A percentile compares a stretch with the other conserved stretches of the same genome.
Conservation (phyloP, 768 basidiomycete species). For the Kwoniella pini region DNA sequence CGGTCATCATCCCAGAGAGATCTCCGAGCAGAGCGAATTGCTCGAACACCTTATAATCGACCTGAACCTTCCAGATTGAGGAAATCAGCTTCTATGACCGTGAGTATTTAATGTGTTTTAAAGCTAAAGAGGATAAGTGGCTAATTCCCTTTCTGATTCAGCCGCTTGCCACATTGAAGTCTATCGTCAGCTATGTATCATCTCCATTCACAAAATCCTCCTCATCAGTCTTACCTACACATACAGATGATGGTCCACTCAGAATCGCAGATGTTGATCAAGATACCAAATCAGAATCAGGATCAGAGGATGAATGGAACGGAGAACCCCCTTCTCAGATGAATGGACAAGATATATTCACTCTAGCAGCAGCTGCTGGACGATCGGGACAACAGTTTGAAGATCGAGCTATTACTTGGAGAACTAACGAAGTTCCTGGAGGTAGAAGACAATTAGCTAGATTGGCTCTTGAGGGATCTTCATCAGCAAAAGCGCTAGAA, state of each 20-base stretch:
- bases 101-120: neutral
- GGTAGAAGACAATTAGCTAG: slow-evolving; percentile 32
- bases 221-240: slow-evolving; percentile 22
- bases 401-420: slow-evolving; percentile 18
- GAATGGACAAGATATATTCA: slow-evolving; percentile 34
- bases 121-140: neutral
- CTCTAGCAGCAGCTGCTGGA: slow-evolving; percentile 30
- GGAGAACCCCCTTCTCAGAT: slow-evolving; percentile 28
- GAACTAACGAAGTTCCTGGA: slow-evolving; percentile 29
- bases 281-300: slow-evolving; percentile 38
- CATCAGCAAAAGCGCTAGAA: neutral
- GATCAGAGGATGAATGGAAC: slow-evolving; percentile 46
- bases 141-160: slow-evolving; percentile 1
- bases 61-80: slow-evolving; percentile 20
- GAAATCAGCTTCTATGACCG: slow-evolving; percentile 28
- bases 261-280: neutral
- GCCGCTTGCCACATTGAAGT: slow-evolving; percentile 32
- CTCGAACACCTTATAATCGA: slow-evolving; percentile 35
- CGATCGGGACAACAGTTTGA: slow-evolving; percentile 26
- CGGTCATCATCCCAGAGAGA: slow-evolving; percentile 30
- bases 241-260: slow-evolving; percentile 5
- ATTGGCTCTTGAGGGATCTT: slow-evolving; percentile 14
- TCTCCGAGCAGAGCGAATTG: slow-evolving; percentile 29
- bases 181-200: slow-evolving; percentile 37
- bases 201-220: slow-evolving; percentile 29